Evolutionary conservation across 2,329 filamentous ascomycete genomes (phyloP), one percentile per base, ranked within the genome.

Genomic region (Phoma sp.): DNA sequence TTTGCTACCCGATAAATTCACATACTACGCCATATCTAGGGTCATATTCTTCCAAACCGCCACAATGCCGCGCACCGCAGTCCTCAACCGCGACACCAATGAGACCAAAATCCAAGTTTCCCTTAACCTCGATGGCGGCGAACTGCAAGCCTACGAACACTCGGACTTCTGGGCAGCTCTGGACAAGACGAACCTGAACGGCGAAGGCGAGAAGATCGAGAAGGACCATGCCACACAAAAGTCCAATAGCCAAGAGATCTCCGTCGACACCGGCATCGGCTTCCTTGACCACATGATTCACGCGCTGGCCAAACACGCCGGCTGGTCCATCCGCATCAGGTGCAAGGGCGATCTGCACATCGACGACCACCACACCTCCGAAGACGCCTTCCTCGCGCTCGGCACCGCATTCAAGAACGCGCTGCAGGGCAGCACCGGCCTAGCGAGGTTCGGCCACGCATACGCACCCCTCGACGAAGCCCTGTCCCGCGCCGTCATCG

Each of bases 281-380:
- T 99, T 99, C 78, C 83, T 99, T 51, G 95, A 99, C 80, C 95
- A 99, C 81, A 98, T 99, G 93, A 84, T 98, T 43, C 95, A 99
- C 77, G 95, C 95, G 5, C 84, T 98, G 49, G 91, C 95, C 43
- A 98, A 99, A 79, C 95, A 99, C 78, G 87, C 90, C 5, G 93
- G 95, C 59, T 98, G 93, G 95, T 95, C 90, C 79, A 78, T 99
- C 66, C 87, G 87, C 26, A 81, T 99, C 52, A 82, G 86, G 61
- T 96, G 92, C 77, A 85, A 89, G 74, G 95, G 95, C 48, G 95
- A 99, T 78, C 79, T 98, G 47, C 90, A 96, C 81, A 96, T 99
- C 75, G 95, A 99, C 79, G 95, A 98, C 83, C 95, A 99, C 80
- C 95, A 99, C 84, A 97, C 93, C 7, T 90, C 93, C 60, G 95